These are phyloP conservation scores for Agaricus bisporus DNA, from an alignment of 768 basidiomycete genomes.

Conservation along the genomic window DNA sequence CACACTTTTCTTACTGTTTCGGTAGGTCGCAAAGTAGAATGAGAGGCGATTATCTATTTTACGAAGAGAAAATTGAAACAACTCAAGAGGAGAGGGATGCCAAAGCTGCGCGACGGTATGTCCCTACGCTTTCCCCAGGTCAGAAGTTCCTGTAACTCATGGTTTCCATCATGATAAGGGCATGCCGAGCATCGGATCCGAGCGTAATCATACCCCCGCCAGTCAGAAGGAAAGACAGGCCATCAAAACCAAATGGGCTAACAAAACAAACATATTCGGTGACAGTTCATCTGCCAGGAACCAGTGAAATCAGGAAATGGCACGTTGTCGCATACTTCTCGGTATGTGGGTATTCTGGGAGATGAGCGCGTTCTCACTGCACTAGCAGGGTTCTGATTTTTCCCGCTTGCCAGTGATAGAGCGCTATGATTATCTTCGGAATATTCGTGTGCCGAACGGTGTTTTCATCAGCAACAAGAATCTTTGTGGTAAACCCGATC, in stretches of 20 bases:
- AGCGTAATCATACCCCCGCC: constrained; percentile 50
- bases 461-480: constrained; percentile 71
- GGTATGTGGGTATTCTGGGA: constrained; percentile 31
- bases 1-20: not conserved
- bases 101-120: constrained; percentile 71
- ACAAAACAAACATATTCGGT: constrained; percentile 86
- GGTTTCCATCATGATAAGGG: constrained; percentile 23
- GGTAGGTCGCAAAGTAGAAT: constrained; percentile 79
- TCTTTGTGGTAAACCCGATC: constrained; percentile 32
- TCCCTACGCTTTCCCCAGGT: not conserved
- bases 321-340: constrained; percentile 81
- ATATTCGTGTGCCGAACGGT: constrained; percentile 60
- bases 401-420: constrained; percentile 66
- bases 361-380: constrained; percentile 7
- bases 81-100: constrained; percentile 75
- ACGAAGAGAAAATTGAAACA: constrained; percentile 78
- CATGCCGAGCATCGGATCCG: constrained; percentile 56
- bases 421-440: constrained; percentile 67
- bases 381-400: constrained; percentile 58
- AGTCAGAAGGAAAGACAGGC: constrained; percentile 68
- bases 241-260: constrained; percentile 73
- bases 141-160: constrained; percentile 10
- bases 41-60: constrained; percentile 78
- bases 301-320: constrained; percentile 63
- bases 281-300: constrained; percentile 58